Conservation (phyloP, 1,284 basidiomycete genomes). For the Ceratobasidium theobromae region DNA sequence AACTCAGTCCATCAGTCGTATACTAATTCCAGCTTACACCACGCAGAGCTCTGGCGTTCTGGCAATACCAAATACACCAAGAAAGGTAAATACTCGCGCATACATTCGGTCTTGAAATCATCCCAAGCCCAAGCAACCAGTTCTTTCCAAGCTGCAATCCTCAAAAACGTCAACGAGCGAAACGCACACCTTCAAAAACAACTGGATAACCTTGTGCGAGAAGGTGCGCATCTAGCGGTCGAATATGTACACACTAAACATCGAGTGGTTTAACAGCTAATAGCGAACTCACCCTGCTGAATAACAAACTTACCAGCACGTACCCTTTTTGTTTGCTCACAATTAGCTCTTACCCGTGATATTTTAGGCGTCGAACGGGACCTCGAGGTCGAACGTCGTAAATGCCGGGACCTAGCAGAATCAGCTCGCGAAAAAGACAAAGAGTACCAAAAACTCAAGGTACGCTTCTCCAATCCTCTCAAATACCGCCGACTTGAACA, state of each 20-base stretch:
- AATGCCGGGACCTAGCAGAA: conserved; percentile 70
- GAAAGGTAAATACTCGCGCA: conserved; percentile 59
- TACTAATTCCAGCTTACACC: not conserved
- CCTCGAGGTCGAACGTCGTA: conserved; percentile 73
- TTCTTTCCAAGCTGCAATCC: conserved; percentile 76
- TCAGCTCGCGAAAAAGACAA: conserved; percentile 72
- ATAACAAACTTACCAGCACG: conserved; percentile 62
- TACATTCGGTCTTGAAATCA: not conserved
- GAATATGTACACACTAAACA: not conserved
- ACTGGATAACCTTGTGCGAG: conserved; percentile 43
- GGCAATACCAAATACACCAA: conserved; percentile 85
- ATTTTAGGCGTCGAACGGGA: conserved; percentile 69
- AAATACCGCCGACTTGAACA: not conserved
- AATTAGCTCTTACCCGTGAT: not conserved
- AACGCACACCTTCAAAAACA: conserved; percentile 61
- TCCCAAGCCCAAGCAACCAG: conserved; percentile 44
- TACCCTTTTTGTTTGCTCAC: conserved; percentile 30
- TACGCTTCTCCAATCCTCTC: conserved; percentile 38
- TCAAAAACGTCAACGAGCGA: conserved; percentile 75
- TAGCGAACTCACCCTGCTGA: conserved; percentile 69
- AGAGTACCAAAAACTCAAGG: conserved; percentile 84
- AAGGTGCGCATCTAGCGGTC: conserved; percentile 18
- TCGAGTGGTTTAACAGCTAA: conserved; percentile 54
- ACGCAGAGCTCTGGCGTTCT: conserved; percentile 77
- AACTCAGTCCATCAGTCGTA: not conserved